Percentiles rank a stretch among this genome's conserved stretches.
Conservation (phyloP, 73 alveolate species). For the Tetrahymena borealis region DNA sequence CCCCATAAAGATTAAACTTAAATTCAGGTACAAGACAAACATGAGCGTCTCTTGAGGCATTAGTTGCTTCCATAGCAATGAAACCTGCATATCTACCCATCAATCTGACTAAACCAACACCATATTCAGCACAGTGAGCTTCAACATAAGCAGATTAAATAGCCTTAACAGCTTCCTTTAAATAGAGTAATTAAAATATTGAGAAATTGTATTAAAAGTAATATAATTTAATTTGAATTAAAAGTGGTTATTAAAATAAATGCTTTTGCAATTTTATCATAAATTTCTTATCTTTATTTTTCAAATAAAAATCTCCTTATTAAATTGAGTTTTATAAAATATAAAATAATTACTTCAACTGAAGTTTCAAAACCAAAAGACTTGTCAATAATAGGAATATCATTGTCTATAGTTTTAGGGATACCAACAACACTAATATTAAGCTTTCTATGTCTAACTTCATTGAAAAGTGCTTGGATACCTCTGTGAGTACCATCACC, state of each 20-base stretch:
- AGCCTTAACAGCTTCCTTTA: conserved; percentile 86
- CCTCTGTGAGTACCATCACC: conserved; percentile 99
- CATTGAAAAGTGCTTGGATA: conserved; percentile 55
- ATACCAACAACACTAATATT: conserved; percentile 86
- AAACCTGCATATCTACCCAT: conserved; percentile 98
- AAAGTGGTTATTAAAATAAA: conserved; percentile 68
- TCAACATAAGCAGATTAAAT: conserved; percentile 94
- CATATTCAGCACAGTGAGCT: conserved; percentile 89
- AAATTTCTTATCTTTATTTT: conserved; percentile 44
- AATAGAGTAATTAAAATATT: too few species aligned
- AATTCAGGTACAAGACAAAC: conserved; percentile 96
- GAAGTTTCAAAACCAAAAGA: conserved; percentile 98
- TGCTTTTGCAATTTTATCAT: conserved; percentile 63
- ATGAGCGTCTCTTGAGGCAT: conserved; percentile 96
- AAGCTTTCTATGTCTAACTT: conserved; percentile 52
- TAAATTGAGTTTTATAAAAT: not conserved
- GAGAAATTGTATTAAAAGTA: too few species aligned
- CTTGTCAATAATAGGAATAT: conserved; percentile 95
- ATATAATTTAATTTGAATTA: conserved; percentile 46
- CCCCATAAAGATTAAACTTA: conserved; percentile 87
- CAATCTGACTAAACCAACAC: conserved; percentile 95
- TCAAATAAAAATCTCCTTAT: not conserved
- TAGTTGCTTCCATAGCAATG: conserved; percentile 91
- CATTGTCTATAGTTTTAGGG: conserved; percentile 99
- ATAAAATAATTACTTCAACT: conserved; percentile 40